A percentile compares a stretch with the other conserved stretches of the same genome.
These are phyloP conservation scores for Leccinum arenicola DNA, from an alignment of 768 basidiomycete genomes.

Conservation along the genomic window DNA sequence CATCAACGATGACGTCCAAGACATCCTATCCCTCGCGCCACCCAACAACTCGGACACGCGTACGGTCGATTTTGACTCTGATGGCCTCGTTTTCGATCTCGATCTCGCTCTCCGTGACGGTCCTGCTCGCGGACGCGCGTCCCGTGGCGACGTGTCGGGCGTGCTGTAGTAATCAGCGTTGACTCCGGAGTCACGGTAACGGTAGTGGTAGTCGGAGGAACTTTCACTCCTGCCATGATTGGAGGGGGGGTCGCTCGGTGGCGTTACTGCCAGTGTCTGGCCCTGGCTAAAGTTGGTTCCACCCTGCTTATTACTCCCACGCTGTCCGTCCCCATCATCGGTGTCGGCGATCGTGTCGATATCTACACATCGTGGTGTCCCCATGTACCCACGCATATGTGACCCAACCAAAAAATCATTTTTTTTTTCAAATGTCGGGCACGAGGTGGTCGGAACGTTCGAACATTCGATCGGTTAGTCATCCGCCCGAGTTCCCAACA, in stretches of 20 bases:
- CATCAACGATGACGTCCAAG: slow-evolving; percentile 3
- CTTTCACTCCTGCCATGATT: neutral
- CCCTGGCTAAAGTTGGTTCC: neutral
- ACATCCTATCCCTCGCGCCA: neutral
- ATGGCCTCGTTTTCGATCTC: neutral
- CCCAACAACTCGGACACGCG: slow-evolving; percentile 5
- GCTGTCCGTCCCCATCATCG: neutral
- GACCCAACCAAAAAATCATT: neutral
- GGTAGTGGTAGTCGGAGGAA: neutral
- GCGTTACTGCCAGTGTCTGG: neutral
- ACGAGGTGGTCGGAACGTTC: neutral
- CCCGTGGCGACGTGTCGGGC: slow-evolving; percentile 21
- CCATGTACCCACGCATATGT: neutral
- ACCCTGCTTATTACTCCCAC: neutral
- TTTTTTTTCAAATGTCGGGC: neutral
- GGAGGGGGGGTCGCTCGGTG: neutral
- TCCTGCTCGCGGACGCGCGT: slow-evolving; percentile 1
- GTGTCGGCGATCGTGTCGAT: neutral
- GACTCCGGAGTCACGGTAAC: neutral
- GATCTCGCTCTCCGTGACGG: neutral
- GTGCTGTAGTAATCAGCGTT: slow-evolving; percentile 23
- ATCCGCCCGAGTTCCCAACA: neutral
- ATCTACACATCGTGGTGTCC: neutral
- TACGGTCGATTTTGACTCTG: neutral
- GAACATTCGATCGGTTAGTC: neutral